These are phyloP conservation scores for Xylaria sp. DNA, from an alignment of 2,329 filamentous ascomycete genomes.

Conservation along the genomic window DNA sequence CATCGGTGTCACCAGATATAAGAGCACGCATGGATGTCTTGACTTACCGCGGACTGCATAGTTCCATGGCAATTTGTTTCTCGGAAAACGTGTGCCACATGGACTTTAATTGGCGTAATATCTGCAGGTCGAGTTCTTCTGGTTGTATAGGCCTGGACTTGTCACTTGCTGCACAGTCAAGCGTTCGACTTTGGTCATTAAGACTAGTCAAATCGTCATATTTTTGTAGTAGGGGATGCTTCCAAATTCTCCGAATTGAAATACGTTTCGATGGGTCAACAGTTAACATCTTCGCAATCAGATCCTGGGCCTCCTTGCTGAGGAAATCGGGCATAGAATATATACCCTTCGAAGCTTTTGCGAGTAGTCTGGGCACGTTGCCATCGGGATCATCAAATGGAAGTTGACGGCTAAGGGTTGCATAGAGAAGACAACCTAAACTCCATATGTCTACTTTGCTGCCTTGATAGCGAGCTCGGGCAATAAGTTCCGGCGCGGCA, in stretches of 20 bases:
- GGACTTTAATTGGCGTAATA: conserved; percentile 86
- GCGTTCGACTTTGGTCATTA: conserved; percentile 65
- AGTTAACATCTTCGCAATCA: conserved; percentile 83
- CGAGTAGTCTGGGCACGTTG: conserved; percentile 71
- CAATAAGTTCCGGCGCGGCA: conserved; percentile 90
- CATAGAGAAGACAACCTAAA: conserved; percentile 88
- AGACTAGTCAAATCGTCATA: conserved; percentile 81
- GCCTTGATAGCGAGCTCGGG: conserved; percentile 75
- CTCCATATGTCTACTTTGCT: conserved; percentile 95
- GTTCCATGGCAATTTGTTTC: conserved; percentile 73
- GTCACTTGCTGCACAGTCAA: conserved; percentile 63
- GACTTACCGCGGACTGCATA: conserved; percentile 73
- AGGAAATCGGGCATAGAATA: conserved; percentile 73
- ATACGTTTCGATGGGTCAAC: conserved; percentile 83
- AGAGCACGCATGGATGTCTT: background rate
- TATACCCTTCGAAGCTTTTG: conserved; percentile 67
- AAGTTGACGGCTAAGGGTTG: conserved; percentile 82
- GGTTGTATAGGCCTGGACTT: conserved; percentile 66
- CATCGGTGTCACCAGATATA: background rate
- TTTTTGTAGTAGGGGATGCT: conserved; percentile 85
- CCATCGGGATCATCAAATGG: conserved; percentile 76
- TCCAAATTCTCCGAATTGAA: conserved; percentile 82
- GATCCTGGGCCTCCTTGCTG: conserved; percentile 75
- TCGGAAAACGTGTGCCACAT: conserved; percentile 90
- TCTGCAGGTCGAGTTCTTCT: conserved; percentile 80